These are phyloP conservation scores for Rhodotorula sp. DNA, from an alignment of 1,284 basidiomycete species.

Conservation along the genomic window DNA sequence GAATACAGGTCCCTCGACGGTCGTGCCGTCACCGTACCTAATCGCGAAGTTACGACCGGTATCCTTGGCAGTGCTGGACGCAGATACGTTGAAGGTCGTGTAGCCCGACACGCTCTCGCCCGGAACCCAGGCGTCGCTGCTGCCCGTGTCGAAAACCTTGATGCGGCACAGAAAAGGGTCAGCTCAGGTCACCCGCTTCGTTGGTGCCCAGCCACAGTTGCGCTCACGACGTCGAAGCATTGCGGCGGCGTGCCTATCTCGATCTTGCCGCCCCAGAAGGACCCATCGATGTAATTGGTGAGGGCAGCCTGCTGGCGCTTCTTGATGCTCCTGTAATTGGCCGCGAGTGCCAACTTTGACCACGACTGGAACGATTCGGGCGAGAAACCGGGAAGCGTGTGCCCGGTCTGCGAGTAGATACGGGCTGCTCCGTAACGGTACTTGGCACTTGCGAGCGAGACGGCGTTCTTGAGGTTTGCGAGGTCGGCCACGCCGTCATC, in stretches of 20 bases:
- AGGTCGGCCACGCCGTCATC: slow-evolving; percentile 11
- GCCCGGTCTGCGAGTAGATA: slow-evolving; percentile 3
- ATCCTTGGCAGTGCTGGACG: slow-evolving; percentile 40
- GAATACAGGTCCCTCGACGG: slow-evolving; percentile 58
- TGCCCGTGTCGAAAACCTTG: slow-evolving; percentile 30
- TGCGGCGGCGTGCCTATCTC: slow-evolving; percentile 43
- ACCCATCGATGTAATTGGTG: slow-evolving; percentile 12
- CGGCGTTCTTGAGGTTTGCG: background rate
- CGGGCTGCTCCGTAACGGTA: background rate
- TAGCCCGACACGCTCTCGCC: slow-evolving; percentile 36
- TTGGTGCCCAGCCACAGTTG: background rate
- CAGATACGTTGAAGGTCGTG: slow-evolving; percentile 42
- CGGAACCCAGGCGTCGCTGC: slow-evolving; percentile 47
- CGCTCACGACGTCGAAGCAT: slow-evolving; percentile 15
- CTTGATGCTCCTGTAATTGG: background rate
- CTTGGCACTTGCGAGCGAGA: background rate
- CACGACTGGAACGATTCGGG: background rate
- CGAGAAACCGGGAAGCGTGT: slow-evolving; percentile 3
- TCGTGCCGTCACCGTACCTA: slow-evolving; percentile 60
- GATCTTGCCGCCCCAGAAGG: slow-evolving; percentile 42
- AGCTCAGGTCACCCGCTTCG: too few relatives aligned
- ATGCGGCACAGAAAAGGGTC: background rate
- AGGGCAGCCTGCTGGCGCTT: slow-evolving; percentile 8
- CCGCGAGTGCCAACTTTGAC: background rate
- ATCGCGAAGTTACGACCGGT: slow-evolving; percentile 53